Evolutionary conservation across 2,329 filamentous ascomycete species (phyloP).

Genomic region (Dendrostoma leiphaemia): DNA sequence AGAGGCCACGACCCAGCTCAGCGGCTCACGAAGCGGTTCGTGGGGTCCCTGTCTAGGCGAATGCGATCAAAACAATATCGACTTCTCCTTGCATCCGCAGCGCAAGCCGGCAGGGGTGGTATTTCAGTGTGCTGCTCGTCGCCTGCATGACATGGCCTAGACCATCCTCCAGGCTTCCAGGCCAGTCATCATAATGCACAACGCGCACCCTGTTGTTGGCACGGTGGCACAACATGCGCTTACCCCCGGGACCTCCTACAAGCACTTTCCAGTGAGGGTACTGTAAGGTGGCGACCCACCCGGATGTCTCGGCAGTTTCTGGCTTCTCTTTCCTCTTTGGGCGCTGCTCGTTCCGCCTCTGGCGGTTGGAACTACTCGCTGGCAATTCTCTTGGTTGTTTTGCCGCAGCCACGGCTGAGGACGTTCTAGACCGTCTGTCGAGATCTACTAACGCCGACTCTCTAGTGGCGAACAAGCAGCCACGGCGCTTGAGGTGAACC

Average conservation of each 20-base stretch:
- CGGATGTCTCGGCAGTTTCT: background rate
- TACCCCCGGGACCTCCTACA: background rate
- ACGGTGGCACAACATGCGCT: background rate
- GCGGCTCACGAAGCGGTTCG: background rate
- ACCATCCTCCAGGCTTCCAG: background rate
- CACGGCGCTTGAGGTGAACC: slow-evolving; percentile 49
- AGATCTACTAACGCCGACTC: background rate
- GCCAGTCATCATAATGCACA: background rate
- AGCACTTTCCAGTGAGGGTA: background rate
- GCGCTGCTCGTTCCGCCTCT: background rate
- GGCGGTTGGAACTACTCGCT: background rate
- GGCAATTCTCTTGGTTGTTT: background rate
- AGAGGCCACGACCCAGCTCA: background rate
- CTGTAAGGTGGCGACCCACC: background rate
- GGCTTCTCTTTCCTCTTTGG: background rate
- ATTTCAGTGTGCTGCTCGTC: background rate
- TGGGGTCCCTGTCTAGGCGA: background rate
- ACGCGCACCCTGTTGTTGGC: background rate
- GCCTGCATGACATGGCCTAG: background rate
- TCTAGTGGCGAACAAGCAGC: slow-evolving; percentile 54
- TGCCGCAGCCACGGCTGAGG: background rate
- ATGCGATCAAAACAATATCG: background rate
- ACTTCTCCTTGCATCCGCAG: background rate
- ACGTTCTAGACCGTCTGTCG: background rate
- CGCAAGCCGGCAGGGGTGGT: too few species aligned